Evolutionary conservation across 1,284 basidiomycete genomes (phyloP).

Genomic region (Cryptococcus sp.): DNA sequence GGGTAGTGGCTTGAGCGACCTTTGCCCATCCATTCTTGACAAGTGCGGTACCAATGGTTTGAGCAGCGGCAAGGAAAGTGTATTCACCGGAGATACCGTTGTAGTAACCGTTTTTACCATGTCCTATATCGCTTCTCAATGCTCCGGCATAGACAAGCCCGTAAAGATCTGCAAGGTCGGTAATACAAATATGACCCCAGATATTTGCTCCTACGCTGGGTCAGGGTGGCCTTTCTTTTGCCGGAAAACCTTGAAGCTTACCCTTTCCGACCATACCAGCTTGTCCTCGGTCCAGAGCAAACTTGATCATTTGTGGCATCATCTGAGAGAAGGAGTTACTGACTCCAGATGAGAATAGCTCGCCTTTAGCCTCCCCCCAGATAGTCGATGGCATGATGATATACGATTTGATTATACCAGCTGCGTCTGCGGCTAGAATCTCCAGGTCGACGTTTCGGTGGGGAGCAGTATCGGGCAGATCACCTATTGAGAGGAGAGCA

Average conservation of each 20-base stretch:
- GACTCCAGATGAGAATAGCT: constrained; percentile 25
- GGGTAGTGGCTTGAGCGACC: constrained; percentile 28
- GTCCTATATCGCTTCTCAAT: constrained; percentile 22
- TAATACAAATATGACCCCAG: constrained; percentile 32
- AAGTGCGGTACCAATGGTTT: constrained; percentile 35
- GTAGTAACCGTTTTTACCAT: constrained; percentile 44
- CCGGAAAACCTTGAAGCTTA: constrained; percentile 7
- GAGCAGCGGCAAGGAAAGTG: constrained; percentile 28
- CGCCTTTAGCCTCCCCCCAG: constrained; percentile 38
- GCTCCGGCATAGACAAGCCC: constrained; percentile 27
- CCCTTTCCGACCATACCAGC: constrained; percentile 42
- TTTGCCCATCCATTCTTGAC: constrained; percentile 21
- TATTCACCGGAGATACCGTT: constrained; percentile 44
- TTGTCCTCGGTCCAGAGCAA: constrained; percentile 24
- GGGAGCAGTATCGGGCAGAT: constrained; percentile 20
- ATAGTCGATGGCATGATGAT: constrained; percentile 47
- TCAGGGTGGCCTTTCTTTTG: background rate
- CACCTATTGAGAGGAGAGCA: constrained; percentile 34
- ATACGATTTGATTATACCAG: constrained; percentile 36
- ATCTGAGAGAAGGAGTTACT: constrained; percentile 31
- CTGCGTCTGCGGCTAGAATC: constrained; percentile 41
- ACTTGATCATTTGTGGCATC: constrained; percentile 16
- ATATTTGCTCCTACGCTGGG: constrained; percentile 25
- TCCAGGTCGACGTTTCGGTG: constrained; percentile 39
- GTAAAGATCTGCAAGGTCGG: constrained; percentile 31